Evolutionary conservation across 768 basidiomycete genomes (phyloP).

Genomic region (Daedaleopsis nitida): DNA sequence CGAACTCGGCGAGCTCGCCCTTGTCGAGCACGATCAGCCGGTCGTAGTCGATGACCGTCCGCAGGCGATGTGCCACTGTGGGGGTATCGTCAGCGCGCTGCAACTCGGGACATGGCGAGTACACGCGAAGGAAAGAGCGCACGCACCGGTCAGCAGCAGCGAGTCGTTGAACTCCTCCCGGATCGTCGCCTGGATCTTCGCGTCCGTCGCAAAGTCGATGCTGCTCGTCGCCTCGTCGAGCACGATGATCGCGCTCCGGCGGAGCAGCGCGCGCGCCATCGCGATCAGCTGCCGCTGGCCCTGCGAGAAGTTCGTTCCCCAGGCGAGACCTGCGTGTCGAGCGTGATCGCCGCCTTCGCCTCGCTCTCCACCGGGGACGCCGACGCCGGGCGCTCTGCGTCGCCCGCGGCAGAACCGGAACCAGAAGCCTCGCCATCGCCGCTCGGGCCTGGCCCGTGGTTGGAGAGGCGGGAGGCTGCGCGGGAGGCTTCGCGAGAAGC

Average conservation of each 20-base stretch:
- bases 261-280: constrained; percentile 79
- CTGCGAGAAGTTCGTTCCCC: constrained; percentile 93
- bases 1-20: constrained; percentile 50
- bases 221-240: constrained; percentile 86
- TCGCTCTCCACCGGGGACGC: constrained; percentile 55
- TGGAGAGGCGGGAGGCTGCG: constrained; percentile 49
- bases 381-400: constrained; percentile 35
- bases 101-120: too few relatives aligned
- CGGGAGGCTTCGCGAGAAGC: constrained; percentile 52
- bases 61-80: constrained; percentile 70
- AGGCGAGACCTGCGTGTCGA: constrained; percentile 80
- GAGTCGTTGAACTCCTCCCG: constrained; percentile 81
- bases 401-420: too few relatives aligned
- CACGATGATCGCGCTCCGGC: constrained; percentile 72
- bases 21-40: constrained; percentile 80
- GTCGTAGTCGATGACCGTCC: constrained; percentile 82
- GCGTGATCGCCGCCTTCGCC: constrained; percentile 53
- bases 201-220: constrained; percentile 86
- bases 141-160: constrained; percentile 69
- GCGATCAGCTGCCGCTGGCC: constrained; percentile 89
- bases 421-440: too few relatives aligned
- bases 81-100: neutral
- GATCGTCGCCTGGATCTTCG: constrained; percentile 88
- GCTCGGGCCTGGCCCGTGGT: too few relatives aligned
- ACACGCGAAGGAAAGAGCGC: constrained; percentile 13